Base-by-base conservation (phyloP, 2,329 filamentous ascomycete genomes). In the Diaporthe sp. region DNA sequence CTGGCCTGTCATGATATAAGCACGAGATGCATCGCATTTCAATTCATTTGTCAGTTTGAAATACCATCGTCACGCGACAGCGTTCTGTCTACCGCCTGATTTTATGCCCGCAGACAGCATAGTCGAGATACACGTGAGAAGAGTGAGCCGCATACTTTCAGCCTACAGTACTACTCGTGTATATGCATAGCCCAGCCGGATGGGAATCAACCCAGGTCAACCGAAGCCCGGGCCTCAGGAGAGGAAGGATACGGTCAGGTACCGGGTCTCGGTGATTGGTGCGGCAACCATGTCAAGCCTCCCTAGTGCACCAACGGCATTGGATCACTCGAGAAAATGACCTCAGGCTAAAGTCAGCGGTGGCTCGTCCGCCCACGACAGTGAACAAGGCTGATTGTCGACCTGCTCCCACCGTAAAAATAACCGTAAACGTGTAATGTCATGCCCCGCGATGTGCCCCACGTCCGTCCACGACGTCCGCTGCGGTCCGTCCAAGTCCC, bases 301-400 rank as follows among this genome's bases (percentile, higher is more conserved):
- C 17, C 38, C 9, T 74, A 75, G 74, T 45, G 71, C 57, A 8
- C 54, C 58, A 22, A 54, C 33, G 70, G 70, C 52, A 75, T 69
- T 73, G 69, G 73, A 33, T 55, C 8, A 28, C 64, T 54, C 25
- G 55, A 52, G 54, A 40, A 52, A 40, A 60, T 66, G 47, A 71
- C n/a, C 71, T 69, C 73, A 76, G 67, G 55, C 67, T 71, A 69
- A 74, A 69, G 58, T 54, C 57, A 52, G 47, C 17, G 2, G 13
- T 52, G 22, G 47, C 64, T 54, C n/a, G 22, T 42, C 6, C 54
- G 47, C 67, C 42, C 67, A 71, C 73, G 74, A 75, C 55, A 60
- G 35, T 6, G n/a, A 15, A 54, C 64, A 52, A 76, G 74, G 74
- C 74, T 76, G 74, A 72, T 50, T 68, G 72, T 76, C 74, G 33